phyloP scores from a whole-genome alignment of 306 rosid genomes.

The Gastrolobium villosum region DNA sequence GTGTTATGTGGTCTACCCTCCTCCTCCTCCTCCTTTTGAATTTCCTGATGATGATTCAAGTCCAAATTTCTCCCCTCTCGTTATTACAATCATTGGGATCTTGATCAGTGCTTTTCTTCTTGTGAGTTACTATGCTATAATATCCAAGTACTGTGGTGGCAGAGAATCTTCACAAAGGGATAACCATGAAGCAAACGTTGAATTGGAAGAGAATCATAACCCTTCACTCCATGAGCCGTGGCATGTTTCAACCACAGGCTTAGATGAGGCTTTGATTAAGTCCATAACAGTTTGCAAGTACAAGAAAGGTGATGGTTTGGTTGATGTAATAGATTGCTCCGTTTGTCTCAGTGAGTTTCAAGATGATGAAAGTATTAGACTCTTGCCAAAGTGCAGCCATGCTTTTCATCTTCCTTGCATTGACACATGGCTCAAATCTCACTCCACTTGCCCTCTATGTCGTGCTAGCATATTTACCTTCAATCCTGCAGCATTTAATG shows the following conservation, averaged over 20 bases:
- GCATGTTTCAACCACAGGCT: slow-evolving; percentile 67
- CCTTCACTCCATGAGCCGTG: slow-evolving; percentile 79
- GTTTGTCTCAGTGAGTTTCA: slow-evolving; percentile 93
- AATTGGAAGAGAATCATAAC: slow-evolving; percentile 63
- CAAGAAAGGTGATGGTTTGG: slow-evolving; percentile 76
- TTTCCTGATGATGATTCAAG: slow-evolving; percentile 66
- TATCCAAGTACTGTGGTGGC: slow-evolving; percentile 83
- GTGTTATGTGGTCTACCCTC: slow-evolving; percentile 78
- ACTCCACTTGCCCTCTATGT: slow-evolving; percentile 91
- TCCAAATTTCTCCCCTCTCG: slow-evolving; percentile 83
- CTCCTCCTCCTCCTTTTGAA: slow-evolving; percentile 88
- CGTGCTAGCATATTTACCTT: slow-evolving; percentile 71
- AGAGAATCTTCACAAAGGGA: slow-evolving; percentile 48
- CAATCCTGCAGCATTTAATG: slow-evolving; percentile 48
- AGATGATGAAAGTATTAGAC: slow-evolving; percentile 75
- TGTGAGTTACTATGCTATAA: slow-evolving; percentile 76
- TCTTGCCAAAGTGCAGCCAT: slow-evolving; percentile 90
- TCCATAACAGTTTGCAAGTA: slow-evolving; percentile 77
- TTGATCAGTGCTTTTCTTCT: slow-evolving; percentile 91
- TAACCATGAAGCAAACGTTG: slow-evolving; percentile 47
- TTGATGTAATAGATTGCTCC: slow-evolving; percentile 81
- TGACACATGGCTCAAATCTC: slow-evolving; percentile 94
- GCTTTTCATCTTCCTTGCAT: slow-evolving; percentile 92
- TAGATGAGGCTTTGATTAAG: slow-evolving; percentile 84
- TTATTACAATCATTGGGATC: slow-evolving; percentile 85